Evolutionary conservation across 2,329 filamentous ascomycete species (phyloP).

Genomic region (Allantophomopsis cytisporea): DNA sequence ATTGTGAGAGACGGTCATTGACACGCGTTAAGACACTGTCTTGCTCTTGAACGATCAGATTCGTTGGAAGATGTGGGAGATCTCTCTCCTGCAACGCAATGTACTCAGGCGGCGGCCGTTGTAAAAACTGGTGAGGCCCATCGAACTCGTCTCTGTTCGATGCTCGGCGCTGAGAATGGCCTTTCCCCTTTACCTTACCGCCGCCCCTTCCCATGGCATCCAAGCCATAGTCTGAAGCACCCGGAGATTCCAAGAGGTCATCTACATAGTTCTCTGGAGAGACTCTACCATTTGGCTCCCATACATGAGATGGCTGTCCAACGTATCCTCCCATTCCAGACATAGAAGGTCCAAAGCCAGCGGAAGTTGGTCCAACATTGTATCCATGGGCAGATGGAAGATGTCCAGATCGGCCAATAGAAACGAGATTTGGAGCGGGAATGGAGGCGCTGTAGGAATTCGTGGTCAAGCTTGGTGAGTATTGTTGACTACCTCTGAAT

Average conservation of each 20-base stretch:
- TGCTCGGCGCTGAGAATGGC: conserved; percentile 43
- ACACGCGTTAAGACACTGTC: conserved; percentile 68
- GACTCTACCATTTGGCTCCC: conserved; percentile 17
- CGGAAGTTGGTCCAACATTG: conserved; percentile 12
- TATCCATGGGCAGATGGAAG: conserved; percentile 16
- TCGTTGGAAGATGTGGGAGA: conserved; percentile 69
- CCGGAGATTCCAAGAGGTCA: conserved; percentile 37
- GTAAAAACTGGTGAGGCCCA: conserved; percentile 71
- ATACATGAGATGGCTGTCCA: conserved; percentile 12
- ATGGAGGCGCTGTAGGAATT: conserved; percentile 13
- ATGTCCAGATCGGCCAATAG: conserved; percentile 11
- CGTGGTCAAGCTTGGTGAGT: conserved; percentile 11
- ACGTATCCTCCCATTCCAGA: conserved; percentile 15
- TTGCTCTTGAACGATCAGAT: conserved; percentile 73
- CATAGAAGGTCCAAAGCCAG: conserved; percentile 15
- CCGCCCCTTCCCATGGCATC: conserved; percentile 34
- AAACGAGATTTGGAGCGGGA: conserved; percentile 8
- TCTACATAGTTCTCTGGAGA: conserved; percentile 19
- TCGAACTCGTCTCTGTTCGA: conserved; percentile 85
- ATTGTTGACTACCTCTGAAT: conserved; percentile 16
- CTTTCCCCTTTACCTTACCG: conserved; percentile 31
- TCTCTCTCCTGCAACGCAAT: conserved; percentile 68
- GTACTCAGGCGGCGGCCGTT: conserved; percentile 56
- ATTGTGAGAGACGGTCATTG: conserved; percentile 74
- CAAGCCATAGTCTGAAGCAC: conserved; percentile 44